Evolutionary conservation across 208 protist genomes (phyloP).

Genomic region (Acanthamoeba lugdunensis): DNA sequence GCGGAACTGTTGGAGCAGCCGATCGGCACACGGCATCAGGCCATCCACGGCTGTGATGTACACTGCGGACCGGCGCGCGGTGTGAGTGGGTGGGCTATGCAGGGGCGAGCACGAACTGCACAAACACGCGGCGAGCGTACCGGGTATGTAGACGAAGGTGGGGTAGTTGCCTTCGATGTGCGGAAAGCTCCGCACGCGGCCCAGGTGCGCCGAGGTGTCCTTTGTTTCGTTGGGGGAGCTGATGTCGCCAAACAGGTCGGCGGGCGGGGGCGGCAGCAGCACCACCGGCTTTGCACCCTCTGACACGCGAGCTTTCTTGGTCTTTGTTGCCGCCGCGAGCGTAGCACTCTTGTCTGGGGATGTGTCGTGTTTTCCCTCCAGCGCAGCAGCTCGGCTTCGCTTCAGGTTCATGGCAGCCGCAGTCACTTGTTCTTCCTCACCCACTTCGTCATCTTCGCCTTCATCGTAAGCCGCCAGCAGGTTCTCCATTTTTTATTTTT

Average conservation of each 20-base stretch:
- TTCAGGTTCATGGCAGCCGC: not conserved
- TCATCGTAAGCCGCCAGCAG: not conserved
- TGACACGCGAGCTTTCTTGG: not conserved
- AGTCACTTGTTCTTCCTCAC: no score
- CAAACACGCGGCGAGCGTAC: not conserved
- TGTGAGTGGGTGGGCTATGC: not conserved
- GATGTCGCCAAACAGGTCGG: constrained; percentile 24
- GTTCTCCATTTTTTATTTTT: not conserved
- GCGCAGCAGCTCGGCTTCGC: not conserved
- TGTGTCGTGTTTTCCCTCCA: not conserved
- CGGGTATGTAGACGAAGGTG: constrained; percentile 64
- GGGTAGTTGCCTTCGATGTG: constrained; percentile 72
- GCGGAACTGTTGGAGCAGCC: not conserved
- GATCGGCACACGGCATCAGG: not conserved
- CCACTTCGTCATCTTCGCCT: not conserved
- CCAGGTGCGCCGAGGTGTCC: not conserved
- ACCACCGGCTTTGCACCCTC: not conserved
- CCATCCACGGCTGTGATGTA: constrained; percentile 8
- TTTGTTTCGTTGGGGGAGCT: not conserved
- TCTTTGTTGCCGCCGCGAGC: not conserved
- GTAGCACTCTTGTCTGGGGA: not conserved
- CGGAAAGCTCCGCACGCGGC: not conserved
- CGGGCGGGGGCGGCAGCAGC: not conserved
- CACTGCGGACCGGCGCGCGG: not conserved
- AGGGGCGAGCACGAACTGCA: not conserved